Conservation (phyloP, 345 rosid species). For the Pistacia atlantica region DNA sequence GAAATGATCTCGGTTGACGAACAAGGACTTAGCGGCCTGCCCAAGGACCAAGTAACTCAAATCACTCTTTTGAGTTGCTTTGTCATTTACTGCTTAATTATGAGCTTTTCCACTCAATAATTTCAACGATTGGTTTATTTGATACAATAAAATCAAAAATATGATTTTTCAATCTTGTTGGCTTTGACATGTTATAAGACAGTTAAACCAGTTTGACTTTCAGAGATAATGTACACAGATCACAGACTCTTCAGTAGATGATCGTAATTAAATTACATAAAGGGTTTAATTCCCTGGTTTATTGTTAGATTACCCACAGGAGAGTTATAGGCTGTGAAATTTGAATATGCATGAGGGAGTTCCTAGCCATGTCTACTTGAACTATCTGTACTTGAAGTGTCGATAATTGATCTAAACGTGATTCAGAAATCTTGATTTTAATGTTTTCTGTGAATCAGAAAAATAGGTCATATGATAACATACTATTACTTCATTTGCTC, state of each 20-base stretch:
- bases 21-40: neutral
- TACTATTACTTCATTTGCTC: conserved; percentile 6
- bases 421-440: too few relatives aligned
- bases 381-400: neutral
- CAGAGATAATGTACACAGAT: neutral
- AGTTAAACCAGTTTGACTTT: neutral
- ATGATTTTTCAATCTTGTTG: neutral
- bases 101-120: neutral
- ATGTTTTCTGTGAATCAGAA: too few relatives aligned
- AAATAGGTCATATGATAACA: neutral
- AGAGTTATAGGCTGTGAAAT: neutral
- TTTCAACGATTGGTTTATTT: neutral
- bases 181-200: neutral
- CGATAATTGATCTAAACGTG: too few relatives aligned
- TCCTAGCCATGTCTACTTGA: neutral
- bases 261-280: neutral
- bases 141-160: too few relatives aligned
- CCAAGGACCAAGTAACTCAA: neutral
- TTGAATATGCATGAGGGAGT: neutral
- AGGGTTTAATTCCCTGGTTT: neutral
- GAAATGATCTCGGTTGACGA: neutral
- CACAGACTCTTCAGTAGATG: neutral
- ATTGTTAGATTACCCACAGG: too few relatives aligned
- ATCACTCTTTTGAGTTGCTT: neutral
- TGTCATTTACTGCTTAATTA: neutral